These are phyloP conservation scores for Lanmaoa rubissima DNA, from an alignment of 768 basidiomycete genomes.

Conservation along the genomic window DNA sequence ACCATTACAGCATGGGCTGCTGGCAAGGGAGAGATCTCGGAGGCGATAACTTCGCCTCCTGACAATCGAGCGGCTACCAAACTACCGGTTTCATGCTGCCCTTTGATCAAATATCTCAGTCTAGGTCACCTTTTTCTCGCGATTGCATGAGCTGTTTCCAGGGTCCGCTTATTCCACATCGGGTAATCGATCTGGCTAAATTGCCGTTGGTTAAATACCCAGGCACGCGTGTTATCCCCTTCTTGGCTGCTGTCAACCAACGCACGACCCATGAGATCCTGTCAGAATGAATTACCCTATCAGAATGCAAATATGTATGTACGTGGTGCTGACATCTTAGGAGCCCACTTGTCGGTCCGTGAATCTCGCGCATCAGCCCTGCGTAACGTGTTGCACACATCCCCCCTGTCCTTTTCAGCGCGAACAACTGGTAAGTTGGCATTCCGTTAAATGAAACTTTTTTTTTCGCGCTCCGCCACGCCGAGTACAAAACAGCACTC, in stretches of 20 bases:
- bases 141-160: slow-evolving; percentile 30
- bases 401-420: slow-evolving; percentile 11
- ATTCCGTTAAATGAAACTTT: slow-evolving; percentile 11
- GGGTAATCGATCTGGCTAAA: slow-evolving; percentile 24
- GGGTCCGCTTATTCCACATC: slow-evolving; percentile 32
- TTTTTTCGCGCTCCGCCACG: slow-evolving; percentile 16
- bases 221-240: slow-evolving; percentile 27
- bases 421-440: neutral
- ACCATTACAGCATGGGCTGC: slow-evolving; percentile 31
- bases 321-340: slow-evolving; percentile 9
- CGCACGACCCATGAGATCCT: slow-evolving; percentile 7
- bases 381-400: slow-evolving; percentile 9
- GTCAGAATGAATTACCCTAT: slow-evolving; percentile 26
- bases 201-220: slow-evolving; percentile 20
- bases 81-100: slow-evolving; percentile 29
- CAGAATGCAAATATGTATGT: slow-evolving; percentile 25
- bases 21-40: slow-evolving; percentile 34
- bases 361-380: slow-evolving; percentile 20
- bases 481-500: neutral
- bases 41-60: slow-evolving; percentile 33
- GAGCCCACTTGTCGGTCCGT: slow-evolving; percentile 21
- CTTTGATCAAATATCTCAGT: slow-evolving; percentile 29
- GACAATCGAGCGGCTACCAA: slow-evolving; percentile 33
- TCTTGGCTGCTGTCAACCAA: slow-evolving; percentile 12
- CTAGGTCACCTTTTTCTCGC: slow-evolving; percentile 26